Base-by-base conservation (phyloP, 2,329 filamentous ascomycete species). In the Zopfia rhizophila region DNA sequence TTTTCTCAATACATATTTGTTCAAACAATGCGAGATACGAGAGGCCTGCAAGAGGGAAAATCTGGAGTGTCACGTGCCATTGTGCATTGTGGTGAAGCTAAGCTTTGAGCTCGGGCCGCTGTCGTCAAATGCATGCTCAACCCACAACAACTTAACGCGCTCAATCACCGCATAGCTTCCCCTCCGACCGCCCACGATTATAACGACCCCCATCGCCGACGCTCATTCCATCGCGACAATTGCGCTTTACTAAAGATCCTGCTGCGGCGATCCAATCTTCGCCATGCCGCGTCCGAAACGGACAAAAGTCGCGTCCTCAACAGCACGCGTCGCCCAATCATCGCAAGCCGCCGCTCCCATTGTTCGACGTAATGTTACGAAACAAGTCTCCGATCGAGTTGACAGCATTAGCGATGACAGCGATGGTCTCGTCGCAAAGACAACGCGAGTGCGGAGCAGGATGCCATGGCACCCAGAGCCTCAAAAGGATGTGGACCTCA, bases 241-340 rank as follows among this genome's bases (percentile, higher is more conserved):
- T 29, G 27, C 30, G 8, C 29, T 14, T 25, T 18, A n/a, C 18
- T 38, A 44, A n/a, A n/a, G n/a, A n/a, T n/a, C 32, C 21, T 19
- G 17, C 17, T 23, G 14, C 41, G 31, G 40, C 36, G 28, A 37
- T 36, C 37, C 13, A 19, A 22, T 39, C 28, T n/a, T 40, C 47
- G 57, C 51, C 32, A 73, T 72, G 70, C 68, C 68, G 48, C 68
- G 69, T 48, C 68, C 68, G 28, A 66, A 64, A 45, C 60, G 68
- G 48, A 57, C 68, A 17, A 73, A 70, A 56, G 56, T 69, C 61
- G 63, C 64, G 59, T 70, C 63, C 13, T 37, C 18, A 14, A 35
- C 22, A 7, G 48, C 55, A 24, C 66, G 66, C 58, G 64, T 65
- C 61, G 56, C 58, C 33, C 63, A 59, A 49, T 39, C 55, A 30